Base-by-base conservation (phyloP, 2,329 filamentous ascomycete species). In the Diplodia intermedia region DNA sequence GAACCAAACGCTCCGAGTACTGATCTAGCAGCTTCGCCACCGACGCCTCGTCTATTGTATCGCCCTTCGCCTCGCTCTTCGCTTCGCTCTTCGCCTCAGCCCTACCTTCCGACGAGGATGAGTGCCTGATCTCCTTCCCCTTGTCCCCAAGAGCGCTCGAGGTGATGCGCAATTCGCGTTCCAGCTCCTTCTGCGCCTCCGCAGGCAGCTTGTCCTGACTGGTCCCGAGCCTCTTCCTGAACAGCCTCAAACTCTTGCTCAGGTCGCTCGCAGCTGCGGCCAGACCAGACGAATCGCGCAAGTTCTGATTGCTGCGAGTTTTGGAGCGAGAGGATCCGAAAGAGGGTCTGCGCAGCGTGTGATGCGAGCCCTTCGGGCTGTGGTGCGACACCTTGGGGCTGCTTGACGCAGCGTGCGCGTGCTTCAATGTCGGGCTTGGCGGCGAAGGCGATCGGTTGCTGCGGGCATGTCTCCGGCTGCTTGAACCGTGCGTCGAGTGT, bases 1-100 rank as follows among this genome's bases (percentile, higher is more conserved):
- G 87, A 6, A 92, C 87, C 57, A 94, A 81, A 69, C 88, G 85
- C 73, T 92, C 90, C 2, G 90, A 91, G 73, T 93, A 93, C 78
- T 92, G 88, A 71, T 93, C 91, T 8, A 94, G 80, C 54, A 93
- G 79, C 61, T 88, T 89, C 50, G 77, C 75, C 75, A 84, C 78
- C 6, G 75, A 75, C 1, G 73, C 76, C 71, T 83, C 82, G 66
- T 82, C 79, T n/a, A 82, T 69, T 6, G 72, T 2, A 6, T 47
- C 56, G 3, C 43, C 20, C 43, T 47, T 47, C 18, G 65, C 47
- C 7, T 56, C 43, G 26, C 43, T 18, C 52, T 54, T 31, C 20
- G 49, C 4, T 4, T 23, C 29, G 14, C 18, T 33, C 14, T 29
- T 33, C 36, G 11, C 63, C 23, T 33, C 23, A 53, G 14, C 57